A percentile compares a stretch with the other conserved stretches of the same genome.
These are phyloP conservation scores for Candida sonorensis DNA, from an alignment of 805 yeast genomes.

Conservation along the genomic window DNA sequence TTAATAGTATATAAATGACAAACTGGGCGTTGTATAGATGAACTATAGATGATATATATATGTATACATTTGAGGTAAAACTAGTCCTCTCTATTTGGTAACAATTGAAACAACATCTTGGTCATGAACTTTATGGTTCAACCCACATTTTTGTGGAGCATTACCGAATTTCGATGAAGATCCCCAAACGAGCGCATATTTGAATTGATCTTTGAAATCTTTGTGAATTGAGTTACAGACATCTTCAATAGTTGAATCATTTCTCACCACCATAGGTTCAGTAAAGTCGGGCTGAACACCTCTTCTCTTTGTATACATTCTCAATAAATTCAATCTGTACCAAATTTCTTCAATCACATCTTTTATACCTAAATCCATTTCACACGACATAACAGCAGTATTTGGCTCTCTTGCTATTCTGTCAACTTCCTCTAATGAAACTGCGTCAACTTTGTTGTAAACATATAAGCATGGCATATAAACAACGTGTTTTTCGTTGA, in stretches of 20 bases:
- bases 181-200: slow-evolving; percentile 96
- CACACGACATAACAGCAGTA: slow-evolving; percentile 92
- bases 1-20: slow-evolving; percentile 1
- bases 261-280: slow-evolving; percentile 89
- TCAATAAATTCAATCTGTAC: slow-evolving; percentile 73
- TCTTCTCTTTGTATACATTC: slow-evolving; percentile 84
- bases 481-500: slow-evolving; percentile 80
- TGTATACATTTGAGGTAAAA: too few relatives aligned
- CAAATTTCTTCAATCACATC: slow-evolving; percentile 92
- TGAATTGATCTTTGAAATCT: slow-evolving; percentile 86
- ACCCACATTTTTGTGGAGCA: slow-evolving; percentile 94
- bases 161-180: slow-evolving; percentile 74
- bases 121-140: slow-evolving; percentile 74
- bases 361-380: slow-evolving; percentile 74
- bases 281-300: slow-evolving; percentile 74
- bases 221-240: slow-evolving; percentile 91
- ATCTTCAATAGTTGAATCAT: slow-evolving; percentile 69
- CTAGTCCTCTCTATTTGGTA: slow-evolving; percentile 47
- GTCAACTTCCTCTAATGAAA: slow-evolving; percentile 89
- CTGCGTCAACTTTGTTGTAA: slow-evolving; percentile 93
- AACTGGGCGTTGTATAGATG: too few relatives aligned
- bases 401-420: slow-evolving; percentile 87
- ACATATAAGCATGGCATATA: slow-evolving; percentile 90
- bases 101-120: slow-evolving; percentile 93
- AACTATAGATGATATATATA: too few relatives aligned